Evolutionary conservation across 345 rosid genomes (phyloP), one percentile per base, ranked within the genome.

Genomic region (Syzygium grande): DNA sequence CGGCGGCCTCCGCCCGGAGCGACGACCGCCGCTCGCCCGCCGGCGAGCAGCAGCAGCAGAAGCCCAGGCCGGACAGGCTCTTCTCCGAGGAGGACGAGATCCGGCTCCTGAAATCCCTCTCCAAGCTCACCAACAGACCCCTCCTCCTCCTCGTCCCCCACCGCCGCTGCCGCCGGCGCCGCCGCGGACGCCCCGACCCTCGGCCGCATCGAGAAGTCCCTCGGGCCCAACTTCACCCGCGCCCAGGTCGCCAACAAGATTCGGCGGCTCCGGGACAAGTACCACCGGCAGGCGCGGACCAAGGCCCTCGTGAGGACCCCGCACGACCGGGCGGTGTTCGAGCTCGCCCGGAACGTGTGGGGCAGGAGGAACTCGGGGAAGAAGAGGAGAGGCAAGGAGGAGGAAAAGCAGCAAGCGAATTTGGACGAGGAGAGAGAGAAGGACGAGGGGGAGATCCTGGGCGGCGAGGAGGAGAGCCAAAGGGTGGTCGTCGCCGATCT

Each of bases 71-170:
- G 34, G 84, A 52, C 27, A 65, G 68, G 84, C 46, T 91, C 38
- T 90, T 89, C 89, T 85, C 89, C 49, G 87, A 91, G 16, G 61
- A 87, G 38, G 88, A 91, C 53, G 91, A 88, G 90, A 77, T 91
- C 87, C 79, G 87, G 51, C 89, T 90, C 86, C 89, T 91, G 87
- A 86, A 91, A 65, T 53, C 88, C 78, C 79, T 87, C 34, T 38
- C 53, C 54, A 87, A 88, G 51, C 29, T 49, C 85, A n/a, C 73
- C 86, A 51, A 61, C 51, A 43, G n/a, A 43, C 46, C 46, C 46
- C 46, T 43, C 46, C 46, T 34, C 85, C n/a, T 51, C 89, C 11
- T 21, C 84, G 29, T 49, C 87, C 13, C 59, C 86, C 21, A 6
- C 87, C 29, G 30, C 86, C 17, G 89, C 79, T 51, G 23, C 88